phyloP scores from a whole-genome alignment of 164 flowering plant genomes.

The Nelumbo lutea region DNA sequence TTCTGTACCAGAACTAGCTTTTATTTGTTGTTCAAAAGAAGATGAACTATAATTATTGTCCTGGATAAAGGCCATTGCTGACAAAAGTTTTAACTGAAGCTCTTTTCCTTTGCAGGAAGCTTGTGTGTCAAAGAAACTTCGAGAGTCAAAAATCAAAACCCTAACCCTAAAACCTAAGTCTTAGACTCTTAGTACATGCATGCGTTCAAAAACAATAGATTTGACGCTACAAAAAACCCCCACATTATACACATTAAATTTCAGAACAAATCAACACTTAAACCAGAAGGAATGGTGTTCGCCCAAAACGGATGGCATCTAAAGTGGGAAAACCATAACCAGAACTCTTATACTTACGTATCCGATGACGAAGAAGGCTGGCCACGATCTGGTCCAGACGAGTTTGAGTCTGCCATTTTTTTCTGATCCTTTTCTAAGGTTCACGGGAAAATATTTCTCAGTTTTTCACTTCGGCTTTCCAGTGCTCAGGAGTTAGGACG shows the following conservation, averaged over 20 bases:
- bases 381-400: constrained; percentile 11
- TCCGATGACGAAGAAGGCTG: constrained; percentile 29
- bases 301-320: neutral
- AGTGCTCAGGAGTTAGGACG: no score
- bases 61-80: no score
- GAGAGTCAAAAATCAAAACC: constrained; percentile 4
- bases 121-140: neutral
- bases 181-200: no score
- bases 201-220: neutral
- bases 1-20: neutral
- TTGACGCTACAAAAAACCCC: neutral
- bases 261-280: no score
- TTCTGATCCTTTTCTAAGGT: constrained; percentile 5
- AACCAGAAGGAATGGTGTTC: neutral
- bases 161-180: constrained; percentile 5
- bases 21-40: neutral
- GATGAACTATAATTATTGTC: neutral
- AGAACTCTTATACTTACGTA: constrained; percentile 13
- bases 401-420: constrained; percentile 26
- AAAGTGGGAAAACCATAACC: neutral
- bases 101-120: neutral
- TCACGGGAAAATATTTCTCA: neutral
- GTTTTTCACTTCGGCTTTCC: no score
- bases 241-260: neutral
- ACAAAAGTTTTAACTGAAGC: no score